These are phyloP conservation scores for Thecaphora frezii DNA, from an alignment of 1,284 basidiomycete genomes.

Conservation along the genomic window DNA sequence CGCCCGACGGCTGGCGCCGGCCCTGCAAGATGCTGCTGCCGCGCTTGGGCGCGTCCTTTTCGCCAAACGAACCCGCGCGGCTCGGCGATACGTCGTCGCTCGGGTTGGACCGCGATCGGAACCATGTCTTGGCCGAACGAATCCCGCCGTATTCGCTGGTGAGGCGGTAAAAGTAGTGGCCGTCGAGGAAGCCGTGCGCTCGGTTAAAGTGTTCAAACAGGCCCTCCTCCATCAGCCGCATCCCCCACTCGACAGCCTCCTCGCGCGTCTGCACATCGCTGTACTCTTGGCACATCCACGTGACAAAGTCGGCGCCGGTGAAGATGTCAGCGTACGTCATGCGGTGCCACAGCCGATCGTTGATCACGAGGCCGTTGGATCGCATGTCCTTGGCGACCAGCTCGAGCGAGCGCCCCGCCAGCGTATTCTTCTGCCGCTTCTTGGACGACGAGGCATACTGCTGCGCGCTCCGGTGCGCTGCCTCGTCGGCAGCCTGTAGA, in stretches of 20 bases:
- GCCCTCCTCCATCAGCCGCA: slow-evolving; percentile 41
- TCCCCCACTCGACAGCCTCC: slow-evolving; percentile 49
- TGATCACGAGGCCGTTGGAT: slow-evolving; percentile 43
- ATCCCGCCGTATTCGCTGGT: slow-evolving; percentile 26
- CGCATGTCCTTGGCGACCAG: slow-evolving; percentile 49
- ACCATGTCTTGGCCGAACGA: slow-evolving; percentile 22
- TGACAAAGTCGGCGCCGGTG: slow-evolving; percentile 54
- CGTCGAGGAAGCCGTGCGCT: slow-evolving; percentile 54
- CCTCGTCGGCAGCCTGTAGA: slow-evolving; percentile 33
- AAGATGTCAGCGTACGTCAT: slow-evolving; percentile 53
- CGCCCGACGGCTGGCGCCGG: not conserved
- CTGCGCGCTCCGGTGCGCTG: slow-evolving; percentile 24
- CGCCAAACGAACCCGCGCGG: slow-evolving; percentile 20
- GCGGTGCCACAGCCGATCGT: slow-evolving; percentile 55
- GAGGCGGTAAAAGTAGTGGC: slow-evolving; percentile 55
- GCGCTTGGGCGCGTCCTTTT: slow-evolving; percentile 14
- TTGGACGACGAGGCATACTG: slow-evolving; percentile 13
- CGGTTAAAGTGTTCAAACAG: slow-evolving; percentile 53
- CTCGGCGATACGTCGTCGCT: slow-evolving; percentile 16
- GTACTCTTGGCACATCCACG: slow-evolving; percentile 52
- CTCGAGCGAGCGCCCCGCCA: slow-evolving; percentile 20
- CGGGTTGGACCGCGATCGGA: slow-evolving; percentile 4
- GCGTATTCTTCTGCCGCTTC: slow-evolving; percentile 26
- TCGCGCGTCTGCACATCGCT: slow-evolving; percentile 48
- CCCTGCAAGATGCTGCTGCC: slow-evolving; percentile 1